phyloP scores from a whole-genome alignment of 208 protist genomes.

The Crithidia acanthocephali region DNA sequence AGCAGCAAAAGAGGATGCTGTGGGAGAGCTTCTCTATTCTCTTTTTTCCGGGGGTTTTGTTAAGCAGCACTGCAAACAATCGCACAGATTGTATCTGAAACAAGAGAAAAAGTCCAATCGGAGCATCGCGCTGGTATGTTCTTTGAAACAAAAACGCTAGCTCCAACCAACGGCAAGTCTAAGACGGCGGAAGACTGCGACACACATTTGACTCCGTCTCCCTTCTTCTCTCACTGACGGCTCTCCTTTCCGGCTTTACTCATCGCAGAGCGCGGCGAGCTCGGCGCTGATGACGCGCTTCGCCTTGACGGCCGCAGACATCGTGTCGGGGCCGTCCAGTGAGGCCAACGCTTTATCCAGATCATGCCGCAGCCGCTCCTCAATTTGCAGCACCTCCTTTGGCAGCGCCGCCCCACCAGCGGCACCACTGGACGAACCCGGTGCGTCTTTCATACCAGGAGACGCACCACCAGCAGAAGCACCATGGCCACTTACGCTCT shows the following conservation, averaged over 20 bases:
- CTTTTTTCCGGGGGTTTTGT: too few relatives aligned
- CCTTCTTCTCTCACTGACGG: background rate
- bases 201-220: too few relatives aligned
- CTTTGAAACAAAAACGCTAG: too few relatives aligned
- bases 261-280: slow-evolving; percentile 28
- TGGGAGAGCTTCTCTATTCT: too few relatives aligned
- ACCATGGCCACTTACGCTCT: background rate
- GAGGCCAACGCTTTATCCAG: slow-evolving; percentile 55
- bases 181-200: too few relatives aligned
- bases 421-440: background rate
- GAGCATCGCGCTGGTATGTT: too few relatives aligned
- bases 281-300: slow-evolving; percentile 37
- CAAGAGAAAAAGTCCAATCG: too few relatives aligned
- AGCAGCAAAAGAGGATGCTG: too few relatives aligned
- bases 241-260: background rate
- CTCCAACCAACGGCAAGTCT: too few relatives aligned
- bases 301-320: slow-evolving; percentile 39
- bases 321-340: slow-evolving; percentile 51
- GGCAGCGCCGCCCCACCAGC: background rate
- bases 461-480: background rate
- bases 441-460: background rate
- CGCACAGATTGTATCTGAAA: too few relatives aligned
- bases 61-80: too few relatives aligned
- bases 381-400: slow-evolving; percentile 28
- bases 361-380: slow-evolving; percentile 47